Base-by-base conservation (phyloP, 106 monocot species). In the Dioscorea alata region DNA sequence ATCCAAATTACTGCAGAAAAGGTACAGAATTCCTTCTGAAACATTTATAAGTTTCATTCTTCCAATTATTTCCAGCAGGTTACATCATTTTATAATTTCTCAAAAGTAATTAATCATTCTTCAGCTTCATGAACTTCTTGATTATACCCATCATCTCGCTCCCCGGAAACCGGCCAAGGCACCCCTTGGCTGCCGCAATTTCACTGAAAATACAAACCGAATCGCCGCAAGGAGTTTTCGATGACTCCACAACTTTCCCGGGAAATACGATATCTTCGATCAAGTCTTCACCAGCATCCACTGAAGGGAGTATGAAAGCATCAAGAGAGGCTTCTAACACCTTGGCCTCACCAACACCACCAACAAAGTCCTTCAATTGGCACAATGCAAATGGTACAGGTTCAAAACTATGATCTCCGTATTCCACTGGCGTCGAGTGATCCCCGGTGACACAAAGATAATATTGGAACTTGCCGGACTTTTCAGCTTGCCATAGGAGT, bases 101-200 rank as follows among this genome's bases (percentile, higher is more conserved):
- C 42, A 42, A 42, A 42, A 10, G 42, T 28, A 54, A 63, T 66
- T 80, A 94, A 14, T 86, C 96, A 63, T 92, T 97, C 82, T 97
- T 97, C 58, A 69, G 67, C 73, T 97, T 97, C 23, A 97, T 56
- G 32, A 82, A 97, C 69, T 97, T 97, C 72, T 92, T 97, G 22
- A 92, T 84, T 28, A 92, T 76, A 10, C 92, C 84, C 92, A 97
- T 97, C 96, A 97, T 97, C 82, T 97, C 96, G 56, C 92, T 89
- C 33, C 96, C 96, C 5, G 91, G 89, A 74, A 97, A 97, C 50
- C 92, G 66, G 21, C 96, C 96, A 8, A 97, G 92, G 64, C 86
- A 86, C 0, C 96, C 96, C 71, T 76, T 79, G n/a, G 92, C 82
- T 31, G 92, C 92, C 33, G 88, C 86, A 33, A 87, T 67, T 76